Base-by-base conservation (phyloP, 2,329 filamentous ascomycete genomes). In the Talaromyces sp. region DNA sequence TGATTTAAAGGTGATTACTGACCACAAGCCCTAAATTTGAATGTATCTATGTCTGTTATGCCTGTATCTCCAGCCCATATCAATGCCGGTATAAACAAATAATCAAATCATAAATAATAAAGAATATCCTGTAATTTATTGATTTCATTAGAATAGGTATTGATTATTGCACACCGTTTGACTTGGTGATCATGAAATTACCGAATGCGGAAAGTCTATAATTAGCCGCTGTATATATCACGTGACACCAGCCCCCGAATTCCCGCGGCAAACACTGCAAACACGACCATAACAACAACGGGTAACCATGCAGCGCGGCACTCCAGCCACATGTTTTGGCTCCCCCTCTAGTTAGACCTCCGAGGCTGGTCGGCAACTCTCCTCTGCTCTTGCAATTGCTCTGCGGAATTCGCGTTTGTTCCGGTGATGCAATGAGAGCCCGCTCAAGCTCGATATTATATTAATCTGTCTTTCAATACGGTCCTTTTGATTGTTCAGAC, bases 271-370 rank as follows among this genome's bases (percentile, higher is more conserved):
- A 73, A 73, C 69, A 65, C 53, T 53, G 60, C 67, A 72, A 71
- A 72, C 67, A 65, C 9, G 3, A 53, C 27, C 32, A 35, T 13
- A 52, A 38, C 19, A 56, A 60, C 58, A 57, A 63, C 58, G 51
- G 62, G 64, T 66, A 69, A 68, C 66, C 68, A 68, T 68, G 68
- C 69, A 68, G 68, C 65, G 43, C 27, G 58, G 32, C 60, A 66
- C 67, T 68, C 73, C 74, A 76, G 74, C 74, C 75, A 76, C 74
- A 75, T 75, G 73, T 71, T 75, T 72, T 68, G 61, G 61, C 60
- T 63, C 57, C 38, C 35, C 35, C 38, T 31, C 35, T 58, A 55
- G 64, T 64, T 27, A 27, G 50, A 58, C 13, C 62, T 67, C 73
- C 74, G 74, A 76, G 74, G 73, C 69, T 65, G 66, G 70, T 60